phyloP scores from a whole-genome alignment of 2,329 filamentous ascomycete genomes.

The Stachybotrys elegans region DNA sequence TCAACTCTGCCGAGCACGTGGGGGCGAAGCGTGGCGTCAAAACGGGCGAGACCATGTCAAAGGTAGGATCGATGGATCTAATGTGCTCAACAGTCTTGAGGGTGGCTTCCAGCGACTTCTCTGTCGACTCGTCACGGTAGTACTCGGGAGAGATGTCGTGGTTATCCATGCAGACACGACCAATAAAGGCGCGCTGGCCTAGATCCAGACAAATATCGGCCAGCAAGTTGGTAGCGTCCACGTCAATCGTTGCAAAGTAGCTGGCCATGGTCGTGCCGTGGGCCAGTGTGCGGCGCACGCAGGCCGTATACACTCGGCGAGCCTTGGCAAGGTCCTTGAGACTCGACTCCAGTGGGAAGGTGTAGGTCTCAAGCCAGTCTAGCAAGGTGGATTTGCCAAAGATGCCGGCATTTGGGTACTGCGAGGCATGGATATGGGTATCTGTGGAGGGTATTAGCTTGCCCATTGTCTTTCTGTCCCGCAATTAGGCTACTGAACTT shows the following conservation, averaged over 20 bases:
- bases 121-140: slow-evolving; percentile 70
- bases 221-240: slow-evolving; percentile 84
- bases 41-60: slow-evolving; percentile 67
- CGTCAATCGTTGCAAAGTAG: slow-evolving; percentile 91
- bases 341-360: slow-evolving; percentile 85
- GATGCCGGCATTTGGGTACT: slow-evolving; percentile 90
- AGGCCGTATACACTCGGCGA: slow-evolving; percentile 67
- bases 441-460: slow-evolving; percentile 46
- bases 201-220: slow-evolving; percentile 72
- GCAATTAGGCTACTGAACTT: slow-evolving; percentile 17
- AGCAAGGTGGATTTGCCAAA: slow-evolving; percentile 92
- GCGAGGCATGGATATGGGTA: slow-evolving; percentile 90
- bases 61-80: slow-evolving; percentile 56
- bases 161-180: slow-evolving; percentile 92
- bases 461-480: background rate
- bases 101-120: slow-evolving; percentile 52
- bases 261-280: slow-evolving; percentile 90
- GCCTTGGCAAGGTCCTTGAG: slow-evolving; percentile 61
- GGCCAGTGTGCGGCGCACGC: slow-evolving; percentile 73
- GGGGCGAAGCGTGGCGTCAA: slow-evolving; percentile 71
- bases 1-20: slow-evolving; percentile 53
- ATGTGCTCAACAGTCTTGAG: slow-evolving; percentile 61
- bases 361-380: slow-evolving; percentile 91
- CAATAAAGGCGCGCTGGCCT: slow-evolving; percentile 87
- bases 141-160: slow-evolving; percentile 60